Evolutionary conservation across 1,284 basidiomycete genomes (phyloP), one percentile per base, ranked within the genome.

Genomic region (Leccinum variabile): DNA sequence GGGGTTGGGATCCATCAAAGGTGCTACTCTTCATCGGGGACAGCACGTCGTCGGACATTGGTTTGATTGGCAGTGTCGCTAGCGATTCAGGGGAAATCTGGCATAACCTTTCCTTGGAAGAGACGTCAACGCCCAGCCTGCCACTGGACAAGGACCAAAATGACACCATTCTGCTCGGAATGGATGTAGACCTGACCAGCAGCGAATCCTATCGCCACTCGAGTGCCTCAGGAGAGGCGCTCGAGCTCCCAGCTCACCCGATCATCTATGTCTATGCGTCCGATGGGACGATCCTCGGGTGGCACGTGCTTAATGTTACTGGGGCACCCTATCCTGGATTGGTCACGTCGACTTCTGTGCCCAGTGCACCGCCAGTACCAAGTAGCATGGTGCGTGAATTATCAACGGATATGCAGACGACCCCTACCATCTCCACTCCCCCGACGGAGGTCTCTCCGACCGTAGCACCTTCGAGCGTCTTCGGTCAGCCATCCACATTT

Each of bases 271-370:
- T 87, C 5, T 94, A 92, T 72, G 83, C 91, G 4, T 92, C 86
- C 63, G 92, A 95, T 69, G 92, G 92, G 18, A 90, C 91, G 1
- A 62, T 95, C 39, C 82, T 88, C 44, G 92, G 82, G 3, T 95
- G 93, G 89, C 81, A 87, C 69, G 72, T 92, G 39, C 84, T 92
- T 55, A 86, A 91, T 70, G 78, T 81, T 3, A 76, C 76, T 22
- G 78, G 78, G 1, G 70, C 65, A 7, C 75, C 80, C 5, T 92
- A 90, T 70, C 77, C 81, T 50, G 84, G 84, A 25, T 85, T 91
- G 81, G 69, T 80, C 37, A n/a, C 56, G 46, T 56, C 64, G 16
- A 56, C 44, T 18, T 32, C 64, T 56, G 28, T 22, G 10, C 37
- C 59, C 16, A 59, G 22, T n/a, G 49, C 54, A 35, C 58, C 56